phyloP scores from a whole-genome alignment of 345 rosid genomes.

The Lepidium didymum region DNA sequence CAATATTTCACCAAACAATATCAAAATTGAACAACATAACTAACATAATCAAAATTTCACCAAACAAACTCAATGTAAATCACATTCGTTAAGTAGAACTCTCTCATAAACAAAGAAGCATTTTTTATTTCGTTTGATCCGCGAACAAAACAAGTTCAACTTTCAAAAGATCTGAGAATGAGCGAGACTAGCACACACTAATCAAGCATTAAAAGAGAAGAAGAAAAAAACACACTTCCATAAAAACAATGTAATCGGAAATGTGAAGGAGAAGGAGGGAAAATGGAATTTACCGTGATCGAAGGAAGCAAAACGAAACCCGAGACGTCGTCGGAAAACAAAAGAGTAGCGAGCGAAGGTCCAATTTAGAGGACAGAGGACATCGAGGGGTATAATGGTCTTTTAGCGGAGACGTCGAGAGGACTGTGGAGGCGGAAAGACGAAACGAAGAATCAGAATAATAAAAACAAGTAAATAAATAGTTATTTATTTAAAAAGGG shows the following conservation, averaged over 20 bases:
- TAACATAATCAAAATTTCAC: neutral
- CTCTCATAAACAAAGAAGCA: neutral
- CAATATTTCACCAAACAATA: neutral
- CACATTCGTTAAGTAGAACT: neutral
- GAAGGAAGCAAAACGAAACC: constrained; percentile 7
- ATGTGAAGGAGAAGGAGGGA: neutral
- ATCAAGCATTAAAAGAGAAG: neutral
- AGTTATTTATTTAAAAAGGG: neutral
- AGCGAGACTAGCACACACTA: neutral
- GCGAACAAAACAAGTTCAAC: neutral
- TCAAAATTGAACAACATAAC: neutral
- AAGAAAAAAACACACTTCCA: neutral
- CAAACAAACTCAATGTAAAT: neutral
- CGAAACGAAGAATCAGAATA: neutral
- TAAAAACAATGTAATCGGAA: neutral
- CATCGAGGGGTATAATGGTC: constrained; percentile 16
- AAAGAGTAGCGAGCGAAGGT: neutral
- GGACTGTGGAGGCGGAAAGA: constrained; percentile 19
- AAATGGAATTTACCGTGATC: constrained; percentile 19
- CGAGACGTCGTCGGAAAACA: neutral
- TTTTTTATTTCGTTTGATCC: neutral
- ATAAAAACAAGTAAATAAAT: neutral
- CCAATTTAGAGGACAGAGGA: neutral
- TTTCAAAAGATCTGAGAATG: constrained; percentile 4
- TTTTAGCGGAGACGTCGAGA: constrained; percentile 33